A percentile compares a stretch with the other conserved stretches of the same genome.
phyloP scores from a whole-genome alignment of 176 grass and related monocot species.

The Thalia dealbata region DNA sequence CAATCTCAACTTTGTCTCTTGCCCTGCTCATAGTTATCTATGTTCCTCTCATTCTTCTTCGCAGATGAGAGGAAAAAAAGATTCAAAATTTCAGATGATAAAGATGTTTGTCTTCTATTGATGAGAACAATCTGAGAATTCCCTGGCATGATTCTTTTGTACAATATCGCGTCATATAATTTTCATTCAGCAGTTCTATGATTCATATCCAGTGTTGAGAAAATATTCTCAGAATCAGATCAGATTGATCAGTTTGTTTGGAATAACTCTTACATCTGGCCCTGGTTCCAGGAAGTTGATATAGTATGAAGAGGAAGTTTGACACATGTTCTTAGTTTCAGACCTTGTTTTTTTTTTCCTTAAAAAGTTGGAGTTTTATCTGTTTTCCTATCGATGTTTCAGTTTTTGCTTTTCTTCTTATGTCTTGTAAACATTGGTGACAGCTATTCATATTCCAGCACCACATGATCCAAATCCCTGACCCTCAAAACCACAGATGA shows the following conservation, averaged over 20 bases:
- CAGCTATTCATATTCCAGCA: not conserved
- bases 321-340: too few relatives aligned
- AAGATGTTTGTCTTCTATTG: not conserved
- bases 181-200: not conserved
- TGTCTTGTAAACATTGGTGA: too few relatives aligned
- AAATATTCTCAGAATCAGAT: too few relatives aligned
- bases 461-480: not conserved
- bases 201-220: not conserved
- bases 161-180: not conserved
- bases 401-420: too few relatives aligned
- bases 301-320: too few relatives aligned
- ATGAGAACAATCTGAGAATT: not conserved
- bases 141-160: not conserved
- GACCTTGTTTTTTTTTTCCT: too few relatives aligned
- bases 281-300: too few relatives aligned
- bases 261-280: too few relatives aligned
- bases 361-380: too few relatives aligned
- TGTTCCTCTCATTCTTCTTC: not conserved
- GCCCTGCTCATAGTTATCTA: not conserved
- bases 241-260: too few relatives aligned
- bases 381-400: too few relatives aligned
- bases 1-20: not conserved
- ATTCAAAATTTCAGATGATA: not conserved
- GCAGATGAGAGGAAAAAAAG: not conserved
- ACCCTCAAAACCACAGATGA: too few relatives aligned